Conservation (phyloP, 345 rosid species). For the Rhodomyrtus tomentosa region DNA sequence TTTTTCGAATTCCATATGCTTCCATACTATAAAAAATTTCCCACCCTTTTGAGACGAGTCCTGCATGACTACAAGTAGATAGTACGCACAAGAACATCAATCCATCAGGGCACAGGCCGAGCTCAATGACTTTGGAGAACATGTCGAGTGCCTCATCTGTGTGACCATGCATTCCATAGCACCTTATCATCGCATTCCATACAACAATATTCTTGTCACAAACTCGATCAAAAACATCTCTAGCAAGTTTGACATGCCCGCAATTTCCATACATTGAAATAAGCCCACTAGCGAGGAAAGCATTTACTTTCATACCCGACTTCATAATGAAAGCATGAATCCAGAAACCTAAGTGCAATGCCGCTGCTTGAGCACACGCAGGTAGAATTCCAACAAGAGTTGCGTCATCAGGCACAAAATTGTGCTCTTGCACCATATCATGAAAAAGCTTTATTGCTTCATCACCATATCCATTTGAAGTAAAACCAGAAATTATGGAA, state of each 20-base stretch:
- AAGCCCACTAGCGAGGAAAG: background rate
- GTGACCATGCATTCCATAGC: slow-evolving; percentile 1
- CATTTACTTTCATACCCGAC: background rate
- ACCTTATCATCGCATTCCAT: background rate
- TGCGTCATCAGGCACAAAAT: background rate
- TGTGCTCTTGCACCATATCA: background rate
- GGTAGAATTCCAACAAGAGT: slow-evolving; percentile 4
- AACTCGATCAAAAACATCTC: background rate
- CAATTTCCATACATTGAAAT: slow-evolving; percentile 3
- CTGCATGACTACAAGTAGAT: slow-evolving; percentile 3
- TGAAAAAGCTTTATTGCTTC: background rate
- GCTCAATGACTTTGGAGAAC: background rate
- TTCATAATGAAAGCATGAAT: background rate
- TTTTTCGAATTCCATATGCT: background rate
- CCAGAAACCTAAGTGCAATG: background rate
- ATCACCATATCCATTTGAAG: background rate
- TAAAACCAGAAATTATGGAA: background rate
- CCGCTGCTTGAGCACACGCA: slow-evolving; percentile 1
- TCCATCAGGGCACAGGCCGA: background rate
- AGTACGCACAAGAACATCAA: background rate
- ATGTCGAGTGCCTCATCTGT: background rate
- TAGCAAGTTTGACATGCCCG: background rate
- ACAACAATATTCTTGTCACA: background rate
- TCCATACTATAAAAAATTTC: background rate
- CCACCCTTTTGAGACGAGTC: background rate